Conservation (phyloP, 345 rosid genomes). For the Combretum micranthum region DNA sequence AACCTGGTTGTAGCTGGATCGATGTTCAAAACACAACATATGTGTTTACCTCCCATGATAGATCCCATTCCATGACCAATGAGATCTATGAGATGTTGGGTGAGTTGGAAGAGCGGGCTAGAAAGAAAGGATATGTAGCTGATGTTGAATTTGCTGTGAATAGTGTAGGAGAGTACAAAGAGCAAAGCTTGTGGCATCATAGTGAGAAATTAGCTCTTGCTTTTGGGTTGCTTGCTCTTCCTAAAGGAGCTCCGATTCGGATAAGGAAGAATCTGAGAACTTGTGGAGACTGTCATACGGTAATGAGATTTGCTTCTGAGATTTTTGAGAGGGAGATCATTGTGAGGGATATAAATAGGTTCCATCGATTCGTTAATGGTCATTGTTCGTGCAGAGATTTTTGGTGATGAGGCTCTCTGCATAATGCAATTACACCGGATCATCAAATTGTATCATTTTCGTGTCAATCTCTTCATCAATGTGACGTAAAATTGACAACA, state of each 20-base stretch:
- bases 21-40: constrained; percentile 22
- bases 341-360: constrained; percentile 29
- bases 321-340: constrained; percentile 25
- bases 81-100: constrained; percentile 29
- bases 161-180: constrained; percentile 15
- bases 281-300: constrained; percentile 32
- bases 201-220: constrained; percentile 41
- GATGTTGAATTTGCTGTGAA: constrained; percentile 21
- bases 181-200: constrained; percentile 35
- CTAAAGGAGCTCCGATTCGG: constrained; percentile 28
- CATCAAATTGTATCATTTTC: no score
- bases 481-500: no score
- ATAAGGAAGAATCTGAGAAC: constrained; percentile 34
- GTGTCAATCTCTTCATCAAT: no score
- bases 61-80: constrained; percentile 20
- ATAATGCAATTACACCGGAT: no score
- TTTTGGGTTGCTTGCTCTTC: constrained; percentile 25
- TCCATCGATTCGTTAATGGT: constrained; percentile 26
- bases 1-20: constrained; percentile 40
- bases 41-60: constrained; percentile 29
- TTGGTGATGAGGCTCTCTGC: constrained; percentile 24
- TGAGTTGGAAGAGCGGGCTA: constrained; percentile 22
- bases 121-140: constrained; percentile 27
- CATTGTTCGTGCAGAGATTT: constrained; percentile 34
- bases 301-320: constrained; percentile 37